Conservation (phyloP, 805 yeast species). For the Saccharomycopsis javanensis region DNA sequence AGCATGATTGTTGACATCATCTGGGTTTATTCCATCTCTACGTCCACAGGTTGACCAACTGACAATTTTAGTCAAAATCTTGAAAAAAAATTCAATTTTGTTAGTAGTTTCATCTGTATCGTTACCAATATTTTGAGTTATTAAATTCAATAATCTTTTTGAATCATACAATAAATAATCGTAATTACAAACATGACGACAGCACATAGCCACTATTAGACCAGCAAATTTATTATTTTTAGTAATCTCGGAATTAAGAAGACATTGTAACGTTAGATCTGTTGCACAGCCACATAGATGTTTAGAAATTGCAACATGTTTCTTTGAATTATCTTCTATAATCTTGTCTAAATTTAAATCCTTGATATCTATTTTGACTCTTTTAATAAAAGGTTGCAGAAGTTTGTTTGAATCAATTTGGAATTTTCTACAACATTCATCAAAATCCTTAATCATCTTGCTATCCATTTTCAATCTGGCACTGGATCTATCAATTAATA, state of each 20-base stretch:
- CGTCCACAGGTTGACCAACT: conserved; percentile 87
- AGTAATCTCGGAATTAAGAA: conserved; percentile 32
- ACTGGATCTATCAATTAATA: conserved; percentile 67
- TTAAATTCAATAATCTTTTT: conserved; percentile 28
- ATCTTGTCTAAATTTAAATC: conserved; percentile 50
- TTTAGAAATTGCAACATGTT: conserved; percentile 62
- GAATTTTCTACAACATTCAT: conserved; percentile 21
- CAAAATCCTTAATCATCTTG: conserved; percentile 50
- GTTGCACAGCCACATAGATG: conserved; percentile 94
- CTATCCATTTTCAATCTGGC: conserved; percentile 71
- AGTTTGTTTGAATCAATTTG: neutral
- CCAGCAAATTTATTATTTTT: conserved; percentile 35
- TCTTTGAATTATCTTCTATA: conserved; percentile 22
- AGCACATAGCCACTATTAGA: conserved; percentile 81
- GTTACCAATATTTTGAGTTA: conserved; percentile 20
- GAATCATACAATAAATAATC: conserved; percentile 44
- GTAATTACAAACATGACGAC: conserved; percentile 74
- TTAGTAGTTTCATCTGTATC: conserved; percentile 22
- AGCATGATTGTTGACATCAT: conserved; percentile 34
- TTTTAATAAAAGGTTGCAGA: conserved; percentile 29
- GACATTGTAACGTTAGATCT: conserved; percentile 65
- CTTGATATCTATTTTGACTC: conserved; percentile 71
- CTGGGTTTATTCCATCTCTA: conserved; percentile 31
- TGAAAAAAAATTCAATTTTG: conserved; percentile 29
- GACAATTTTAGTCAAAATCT: conserved; percentile 49